A percentile compares a stretch with the other conserved stretches of the same genome.
phyloP scores from a whole-genome alignment of 2,329 filamentous ascomycete species.

The Curvularia spicifera region DNA sequence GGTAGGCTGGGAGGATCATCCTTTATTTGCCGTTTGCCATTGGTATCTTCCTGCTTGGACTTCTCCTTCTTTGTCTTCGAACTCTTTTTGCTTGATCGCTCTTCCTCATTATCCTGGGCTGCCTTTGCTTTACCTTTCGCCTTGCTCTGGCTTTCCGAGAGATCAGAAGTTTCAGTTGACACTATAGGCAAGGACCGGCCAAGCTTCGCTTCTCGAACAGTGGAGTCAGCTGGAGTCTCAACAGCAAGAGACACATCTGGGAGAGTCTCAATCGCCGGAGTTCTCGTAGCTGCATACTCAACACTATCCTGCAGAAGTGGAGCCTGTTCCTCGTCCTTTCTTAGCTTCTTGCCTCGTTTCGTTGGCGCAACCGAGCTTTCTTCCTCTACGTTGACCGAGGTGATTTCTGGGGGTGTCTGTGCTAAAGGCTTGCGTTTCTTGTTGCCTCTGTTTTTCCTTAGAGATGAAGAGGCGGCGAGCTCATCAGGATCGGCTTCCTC shows the following conservation, averaged over 20 bases:
- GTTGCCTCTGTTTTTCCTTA: constrained; percentile 56
- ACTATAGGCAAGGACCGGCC: constrained; percentile 16
- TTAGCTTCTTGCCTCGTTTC: constrained; percentile 41
- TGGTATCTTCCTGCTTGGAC: constrained; percentile 15
- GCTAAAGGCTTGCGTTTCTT: constrained; percentile 41
- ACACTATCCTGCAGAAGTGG: constrained; percentile 38
- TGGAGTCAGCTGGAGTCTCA: constrained; percentile 40
- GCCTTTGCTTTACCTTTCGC: background rate
- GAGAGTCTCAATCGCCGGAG: constrained; percentile 44
- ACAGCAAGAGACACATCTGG: constrained; percentile 41
- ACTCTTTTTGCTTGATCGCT: constrained; percentile 29
- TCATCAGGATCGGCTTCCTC: constrained; percentile 49
- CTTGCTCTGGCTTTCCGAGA: background rate
- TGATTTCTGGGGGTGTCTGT: constrained; percentile 13
- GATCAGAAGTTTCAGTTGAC: background rate
- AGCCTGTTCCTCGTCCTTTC: constrained; percentile 38
- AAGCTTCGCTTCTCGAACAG: constrained; percentile 26
- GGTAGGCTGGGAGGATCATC: constrained; percentile 17
- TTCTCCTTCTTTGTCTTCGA: constrained; percentile 50
- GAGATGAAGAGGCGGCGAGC: constrained; percentile 48
- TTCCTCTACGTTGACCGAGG: background rate
- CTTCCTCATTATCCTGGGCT: constrained; percentile 20
- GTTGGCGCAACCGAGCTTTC: constrained; percentile 16
- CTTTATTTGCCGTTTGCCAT: constrained; percentile 5
- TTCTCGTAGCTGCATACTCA: constrained; percentile 35